Conservation (phyloP, 176 grass and related monocot genomes). For the Ananas comosus region DNA sequence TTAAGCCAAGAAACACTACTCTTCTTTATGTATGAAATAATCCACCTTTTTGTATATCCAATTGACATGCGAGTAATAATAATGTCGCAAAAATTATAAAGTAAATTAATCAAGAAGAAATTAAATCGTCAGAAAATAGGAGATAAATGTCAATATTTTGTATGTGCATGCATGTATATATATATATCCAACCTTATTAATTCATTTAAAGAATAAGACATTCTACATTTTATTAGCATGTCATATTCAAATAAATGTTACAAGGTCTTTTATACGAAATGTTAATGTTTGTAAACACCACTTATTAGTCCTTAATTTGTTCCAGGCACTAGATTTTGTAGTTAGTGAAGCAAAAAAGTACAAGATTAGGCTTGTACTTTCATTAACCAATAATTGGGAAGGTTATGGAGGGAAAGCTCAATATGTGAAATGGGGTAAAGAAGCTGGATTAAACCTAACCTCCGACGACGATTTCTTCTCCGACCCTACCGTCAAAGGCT, state of each 20-base stretch:
- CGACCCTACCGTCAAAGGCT: constrained; percentile 38
- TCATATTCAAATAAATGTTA: too few relatives aligned
- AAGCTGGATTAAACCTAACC: constrained; percentile 31
- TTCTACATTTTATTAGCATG: too few relatives aligned
- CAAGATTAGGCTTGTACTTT: constrained; percentile 44
- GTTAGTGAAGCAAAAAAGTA: constrained; percentile 58
- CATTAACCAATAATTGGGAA: constrained; percentile 60
- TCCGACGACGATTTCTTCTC: constrained; percentile 62
- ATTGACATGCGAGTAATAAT: too few relatives aligned
- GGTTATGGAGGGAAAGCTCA: constrained; percentile 57
- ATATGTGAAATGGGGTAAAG: constrained; percentile 52
- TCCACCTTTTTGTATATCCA: neutral
- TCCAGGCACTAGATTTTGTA: constrained; percentile 73
- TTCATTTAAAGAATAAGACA: too few relatives aligned
- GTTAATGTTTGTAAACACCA: neutral
- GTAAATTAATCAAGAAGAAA: neutral
- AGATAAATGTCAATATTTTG: too few relatives aligned
- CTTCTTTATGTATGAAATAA: neutral
- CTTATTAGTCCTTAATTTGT: neutral
- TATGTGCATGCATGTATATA: too few relatives aligned
- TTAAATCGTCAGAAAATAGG: too few relatives aligned
- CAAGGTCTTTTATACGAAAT: neutral
- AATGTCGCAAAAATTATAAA: too few relatives aligned
- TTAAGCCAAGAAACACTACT: too few relatives aligned
- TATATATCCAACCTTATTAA: too few relatives aligned